Conservation (phyloP, 176 grass and related monocot species). For the Hordeum marinum region DNA sequence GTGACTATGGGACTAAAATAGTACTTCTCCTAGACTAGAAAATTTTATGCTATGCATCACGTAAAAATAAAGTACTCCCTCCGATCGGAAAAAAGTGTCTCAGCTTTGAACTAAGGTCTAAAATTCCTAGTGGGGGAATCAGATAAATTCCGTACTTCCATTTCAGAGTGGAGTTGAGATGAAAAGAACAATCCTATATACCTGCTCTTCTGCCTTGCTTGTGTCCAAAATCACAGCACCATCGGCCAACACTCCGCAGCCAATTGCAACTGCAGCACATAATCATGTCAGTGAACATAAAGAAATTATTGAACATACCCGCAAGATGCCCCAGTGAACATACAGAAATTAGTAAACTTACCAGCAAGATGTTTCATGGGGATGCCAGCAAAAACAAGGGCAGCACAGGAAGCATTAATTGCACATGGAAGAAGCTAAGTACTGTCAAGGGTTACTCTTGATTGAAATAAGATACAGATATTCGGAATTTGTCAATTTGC, state of each 20-base stretch:
- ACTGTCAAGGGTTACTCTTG: slow-evolving; percentile 44
- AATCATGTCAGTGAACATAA: slow-evolving; percentile 15
- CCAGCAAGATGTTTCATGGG: slow-evolving; percentile 90
- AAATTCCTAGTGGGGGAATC: not conserved
- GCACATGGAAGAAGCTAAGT: slow-evolving; percentile 86
- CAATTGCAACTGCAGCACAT: slow-evolving; percentile 65
- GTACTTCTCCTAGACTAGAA: not conserved
- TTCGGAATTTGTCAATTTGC: not conserved
- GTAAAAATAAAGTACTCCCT: not conserved
- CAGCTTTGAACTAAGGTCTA: too few species aligned
- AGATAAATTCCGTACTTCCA: not conserved
- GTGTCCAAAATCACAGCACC: slow-evolving; percentile 74
- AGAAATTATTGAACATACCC: slow-evolving; percentile 39
- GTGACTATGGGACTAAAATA: not conserved
- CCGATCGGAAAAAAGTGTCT: too few species aligned
- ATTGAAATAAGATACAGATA: not conserved
- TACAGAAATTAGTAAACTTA: slow-evolving; percentile 27
- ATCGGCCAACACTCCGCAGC: slow-evolving; percentile 66
- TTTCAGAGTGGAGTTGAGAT: not conserved
- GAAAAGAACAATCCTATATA: not conserved
- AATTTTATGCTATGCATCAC: not conserved
- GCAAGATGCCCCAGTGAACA: slow-evolving; percentile 40
- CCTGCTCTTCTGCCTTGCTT: slow-evolving; percentile 76
- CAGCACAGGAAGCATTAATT: slow-evolving; percentile 84
- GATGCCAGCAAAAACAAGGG: slow-evolving; percentile 73